These are phyloP conservation scores for Oryza glaberrima DNA, from an alignment of 176 grass and related monocot genomes.

Conservation along the genomic window DNA sequence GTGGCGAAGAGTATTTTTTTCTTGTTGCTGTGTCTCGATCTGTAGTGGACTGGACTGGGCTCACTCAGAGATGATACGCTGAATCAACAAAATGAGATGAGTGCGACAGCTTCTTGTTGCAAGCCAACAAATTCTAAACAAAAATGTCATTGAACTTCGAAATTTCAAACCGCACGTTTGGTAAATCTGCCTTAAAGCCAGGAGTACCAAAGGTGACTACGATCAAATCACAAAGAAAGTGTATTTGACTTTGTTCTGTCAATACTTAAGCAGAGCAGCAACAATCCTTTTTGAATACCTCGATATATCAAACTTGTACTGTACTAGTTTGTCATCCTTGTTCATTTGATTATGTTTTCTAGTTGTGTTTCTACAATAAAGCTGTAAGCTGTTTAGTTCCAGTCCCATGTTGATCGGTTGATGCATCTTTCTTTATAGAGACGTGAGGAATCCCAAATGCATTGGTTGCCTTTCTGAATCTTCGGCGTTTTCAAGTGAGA, in stretches of 20 bases:
- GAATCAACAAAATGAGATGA: not conserved
- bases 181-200: not conserved
- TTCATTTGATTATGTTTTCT: not conserved
- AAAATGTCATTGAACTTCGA: not conserved
- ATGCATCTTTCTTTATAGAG: slow-evolving; percentile 8
- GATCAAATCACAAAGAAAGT: not conserved
- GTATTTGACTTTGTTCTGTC: not conserved
- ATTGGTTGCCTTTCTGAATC: slow-evolving; percentile 9
- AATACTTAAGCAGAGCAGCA: not conserved
- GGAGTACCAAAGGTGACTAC: not conserved
- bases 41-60: not conserved
- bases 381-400: not conserved
- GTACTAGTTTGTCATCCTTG: no score
- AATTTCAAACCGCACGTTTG: not conserved
- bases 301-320: not conserved
- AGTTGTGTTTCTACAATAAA: not conserved
- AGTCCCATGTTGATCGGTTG: not conserved
- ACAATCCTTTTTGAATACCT: not conserved
- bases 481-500: not conserved
- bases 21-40: slow-evolving; percentile 14
- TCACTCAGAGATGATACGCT: not conserved
- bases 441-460: slow-evolving; percentile 23
- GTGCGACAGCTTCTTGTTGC: not conserved
- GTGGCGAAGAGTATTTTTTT: slow-evolving; percentile 24
- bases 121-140: not conserved